A percentile compares a stretch with the other conserved stretches of the same genome.
These are phyloP conservation scores for Penicillium waksmanii DNA, from an alignment of 495 filamentous ascomycete species.

Conservation along the genomic window DNA sequence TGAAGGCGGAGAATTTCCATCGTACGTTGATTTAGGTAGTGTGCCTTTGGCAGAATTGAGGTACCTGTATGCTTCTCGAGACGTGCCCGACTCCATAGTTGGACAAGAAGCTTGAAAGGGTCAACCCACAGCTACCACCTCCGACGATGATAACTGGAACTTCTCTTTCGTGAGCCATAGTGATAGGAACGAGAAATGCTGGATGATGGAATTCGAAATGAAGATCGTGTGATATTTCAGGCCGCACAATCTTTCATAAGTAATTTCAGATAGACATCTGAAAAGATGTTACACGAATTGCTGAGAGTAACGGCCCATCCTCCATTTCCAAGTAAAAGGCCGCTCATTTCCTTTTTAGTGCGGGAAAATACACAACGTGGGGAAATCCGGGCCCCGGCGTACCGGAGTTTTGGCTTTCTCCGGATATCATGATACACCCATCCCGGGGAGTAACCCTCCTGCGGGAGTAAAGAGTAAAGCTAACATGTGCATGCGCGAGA, in stretches of 20 bases:
- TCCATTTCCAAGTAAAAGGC: background rate
- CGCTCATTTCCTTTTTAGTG: background rate
- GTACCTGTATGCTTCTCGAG: constrained; percentile 2
- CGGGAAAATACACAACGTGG: background rate
- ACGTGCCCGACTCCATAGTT: constrained; percentile 1
- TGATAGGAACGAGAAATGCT: no score
- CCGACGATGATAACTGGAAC: constrained; percentile 1
- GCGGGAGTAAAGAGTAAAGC: no score
- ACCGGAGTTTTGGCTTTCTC: background rate
- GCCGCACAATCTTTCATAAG: no score
- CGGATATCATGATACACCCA: background rate
- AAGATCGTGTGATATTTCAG: background rate
- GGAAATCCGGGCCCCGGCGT: constrained; percentile 1
- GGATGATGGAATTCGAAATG: no score
- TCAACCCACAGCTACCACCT: background rate
- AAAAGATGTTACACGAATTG: no score
- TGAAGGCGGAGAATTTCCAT: constrained; percentile 1
- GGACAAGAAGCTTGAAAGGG: background rate
- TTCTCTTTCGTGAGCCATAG: background rate
- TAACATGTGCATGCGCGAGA: no score
- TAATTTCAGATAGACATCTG: no score
- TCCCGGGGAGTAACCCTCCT: background rate
- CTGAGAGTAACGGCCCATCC: no score
- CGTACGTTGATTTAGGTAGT: background rate
- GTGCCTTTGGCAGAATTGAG: background rate